Conservation (phyloP, 2,329 filamentous ascomycete genomes). For the Aspergillus transmontanensis region DNA sequence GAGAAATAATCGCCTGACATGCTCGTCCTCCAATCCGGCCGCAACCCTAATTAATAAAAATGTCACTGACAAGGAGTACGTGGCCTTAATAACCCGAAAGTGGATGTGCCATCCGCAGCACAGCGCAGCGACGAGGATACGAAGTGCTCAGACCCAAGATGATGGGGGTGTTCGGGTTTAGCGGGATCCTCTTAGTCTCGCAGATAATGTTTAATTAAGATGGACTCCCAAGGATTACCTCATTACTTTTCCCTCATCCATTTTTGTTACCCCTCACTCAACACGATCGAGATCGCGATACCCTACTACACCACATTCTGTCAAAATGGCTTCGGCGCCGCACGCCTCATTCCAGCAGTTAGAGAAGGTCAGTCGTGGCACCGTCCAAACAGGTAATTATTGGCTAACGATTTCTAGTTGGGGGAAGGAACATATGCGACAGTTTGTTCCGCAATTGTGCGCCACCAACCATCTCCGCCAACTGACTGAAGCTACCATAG, state of each 20-base stretch:
- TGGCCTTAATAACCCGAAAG: neutral
- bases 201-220: neutral
- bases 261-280: slow-evolving; percentile 1
- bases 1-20: neutral
- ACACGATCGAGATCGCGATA: slow-evolving; percentile 68
- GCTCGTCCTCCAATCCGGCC: neutral
- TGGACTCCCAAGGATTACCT: neutral
- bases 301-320: slow-evolving; percentile 69
- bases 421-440: slow-evolving; percentile 99
- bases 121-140: neutral
- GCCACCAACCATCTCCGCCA: slow-evolving; percentile 57
- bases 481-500: slow-evolving; percentile 70
- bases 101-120: neutral
- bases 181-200: neutral
- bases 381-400: neutral
- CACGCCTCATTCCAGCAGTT: slow-evolving; percentile 91
- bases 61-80: neutral
- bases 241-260: neutral
- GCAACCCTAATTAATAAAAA: neutral
- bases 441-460: slow-evolving; percentile 55
- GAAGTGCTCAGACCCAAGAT: neutral
- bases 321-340: neutral
- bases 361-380: slow-evolving; percentile 66
- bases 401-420: slow-evolving; percentile 52
- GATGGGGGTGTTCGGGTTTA: neutral